Base-by-base conservation (phyloP, 495 filamentous ascomycete genomes). In the Neurospora discreta region DNA sequence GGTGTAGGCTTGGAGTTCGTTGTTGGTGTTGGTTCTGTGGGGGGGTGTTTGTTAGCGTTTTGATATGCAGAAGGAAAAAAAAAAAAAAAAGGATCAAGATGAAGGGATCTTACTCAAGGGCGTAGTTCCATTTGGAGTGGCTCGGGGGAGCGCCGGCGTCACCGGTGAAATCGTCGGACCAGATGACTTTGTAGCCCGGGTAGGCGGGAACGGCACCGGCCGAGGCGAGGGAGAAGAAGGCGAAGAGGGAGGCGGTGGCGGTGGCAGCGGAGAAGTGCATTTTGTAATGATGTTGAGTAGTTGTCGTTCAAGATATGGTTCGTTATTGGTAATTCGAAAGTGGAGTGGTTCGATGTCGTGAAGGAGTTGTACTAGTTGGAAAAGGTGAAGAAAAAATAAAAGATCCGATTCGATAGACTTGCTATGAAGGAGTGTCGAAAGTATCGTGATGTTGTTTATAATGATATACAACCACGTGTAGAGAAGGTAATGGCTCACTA, bases 1-100 rank as follows among this genome's bases (percentile, higher is more conserved):
- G 7, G 80, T 81, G 80, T 85, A 85, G 18, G 73, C 75, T 70
- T 85, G 76, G 58, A 81, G 76, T 71, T 85, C 83, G 78, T 84
- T 80, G 76, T 85, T 85, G 73, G 77, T 80, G 75, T 79, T 72
- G 76, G 82, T 58, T 39, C 78, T 85, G 71, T 39, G 13, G 26
- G 1, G 11, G 26, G 0, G 6, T 18, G 26, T 39, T 39, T 36
- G 16, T 11, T n/a, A 33, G n/a, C n/a, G 30, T 30, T 15, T 20
- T 38, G 4, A 38, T 6, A 36, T n/a, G 44, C 4, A 6, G 60
- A 26, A 30, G 8, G 30, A 10, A 33, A 33, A 3, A 5, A 5
- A 33, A 3, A 33, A 33, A 5, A 33, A 5, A 3, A 33, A 5
- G 7, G 39, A 26, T 15, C 42, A 16, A 33, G 39, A 20, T 16